These are phyloP conservation scores for Trichosporon faecale DNA, from an alignment of 1,284 basidiomycete species.

Conservation along the genomic window DNA sequence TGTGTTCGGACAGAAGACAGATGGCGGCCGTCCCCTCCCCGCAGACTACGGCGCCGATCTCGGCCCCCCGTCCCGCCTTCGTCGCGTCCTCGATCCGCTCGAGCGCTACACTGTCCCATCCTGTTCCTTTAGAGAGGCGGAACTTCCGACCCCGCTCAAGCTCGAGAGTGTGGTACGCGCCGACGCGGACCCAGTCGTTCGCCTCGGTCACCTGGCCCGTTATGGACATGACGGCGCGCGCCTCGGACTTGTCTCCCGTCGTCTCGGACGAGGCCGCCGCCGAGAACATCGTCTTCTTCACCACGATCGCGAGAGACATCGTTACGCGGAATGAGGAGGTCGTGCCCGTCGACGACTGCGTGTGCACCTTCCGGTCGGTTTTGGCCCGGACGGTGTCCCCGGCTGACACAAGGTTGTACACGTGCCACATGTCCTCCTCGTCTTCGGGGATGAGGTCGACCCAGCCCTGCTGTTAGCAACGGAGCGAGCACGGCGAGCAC, in stretches of 20 bases:
- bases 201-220: conserved; percentile 85
- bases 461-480: conserved; percentile 62
- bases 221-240: conserved; percentile 71
- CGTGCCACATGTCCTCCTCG: conserved; percentile 99
- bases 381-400: conserved; percentile 86
- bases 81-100: conserved; percentile 82
- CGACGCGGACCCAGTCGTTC: conserved; percentile 87
- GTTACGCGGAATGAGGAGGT: conserved; percentile 85
- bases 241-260: conserved; percentile 49
- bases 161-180: conserved; percentile 93
- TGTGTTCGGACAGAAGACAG: conserved; percentile 91
- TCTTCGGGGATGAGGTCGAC: conserved; percentile 88
- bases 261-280: conserved; percentile 59
- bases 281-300: conserved; percentile 66
- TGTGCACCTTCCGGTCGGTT: conserved; percentile 71
- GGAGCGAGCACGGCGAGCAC: not conserved
- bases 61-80: conserved; percentile 86
- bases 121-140: conserved; percentile 77
- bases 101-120: conserved; percentile 87
- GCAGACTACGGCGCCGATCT: conserved; percentile 92
- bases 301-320: conserved; percentile 78
- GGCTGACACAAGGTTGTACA: conserved; percentile 93
- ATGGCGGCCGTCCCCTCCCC: conserved; percentile 93
- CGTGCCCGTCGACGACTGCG: conserved; percentile 85
- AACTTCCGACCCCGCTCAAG: conserved; percentile 65